Percentiles rank a stretch among this genome's conserved stretches.
phyloP scores from a whole-genome alignment of 2,329 filamentous ascomycete genomes.

The Thermothelomyces thermophilus region DNA sequence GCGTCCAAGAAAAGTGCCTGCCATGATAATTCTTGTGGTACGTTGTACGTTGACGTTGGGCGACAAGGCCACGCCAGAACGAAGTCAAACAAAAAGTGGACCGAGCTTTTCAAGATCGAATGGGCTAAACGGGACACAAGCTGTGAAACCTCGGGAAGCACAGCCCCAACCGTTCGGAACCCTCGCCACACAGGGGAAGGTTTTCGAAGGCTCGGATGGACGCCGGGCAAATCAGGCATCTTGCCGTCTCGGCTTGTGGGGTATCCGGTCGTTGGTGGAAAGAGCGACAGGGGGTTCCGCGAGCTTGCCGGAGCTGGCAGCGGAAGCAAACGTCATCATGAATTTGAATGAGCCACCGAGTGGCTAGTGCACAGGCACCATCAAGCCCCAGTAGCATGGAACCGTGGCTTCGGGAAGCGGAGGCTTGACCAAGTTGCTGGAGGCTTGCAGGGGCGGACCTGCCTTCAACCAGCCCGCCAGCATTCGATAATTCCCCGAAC shows the following conservation, averaged over 20 bases:
- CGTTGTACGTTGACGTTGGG: slow-evolving; percentile 5
- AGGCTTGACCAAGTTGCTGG: background rate
- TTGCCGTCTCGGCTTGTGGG: slow-evolving; percentile 10
- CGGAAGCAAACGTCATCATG: background rate
- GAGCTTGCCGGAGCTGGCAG: too few relatives aligned
- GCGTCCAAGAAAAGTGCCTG: too few relatives aligned
- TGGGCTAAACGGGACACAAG: too few relatives aligned
- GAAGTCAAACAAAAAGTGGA: slow-evolving; percentile 11
- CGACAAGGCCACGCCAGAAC: slow-evolving; percentile 13
- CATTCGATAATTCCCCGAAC: slow-evolving; percentile 12
- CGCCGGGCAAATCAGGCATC: background rate
- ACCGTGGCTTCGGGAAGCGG: slow-evolving; percentile 6
- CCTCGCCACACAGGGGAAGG: background rate
- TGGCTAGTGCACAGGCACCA: slow-evolving; percentile 9
- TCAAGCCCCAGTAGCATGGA: slow-evolving; percentile 17
- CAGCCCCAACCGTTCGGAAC: slow-evolving; percentile 1
- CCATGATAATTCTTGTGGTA: too few relatives aligned
- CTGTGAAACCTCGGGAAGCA: background rate
- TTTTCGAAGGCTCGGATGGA: background rate
- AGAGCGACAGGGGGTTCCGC: too few relatives aligned
- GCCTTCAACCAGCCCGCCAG: background rate
- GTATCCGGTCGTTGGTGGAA: too few relatives aligned
- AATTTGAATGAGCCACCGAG: slow-evolving; percentile 13
- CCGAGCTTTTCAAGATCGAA: too few relatives aligned
- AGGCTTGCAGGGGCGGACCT: slow-evolving; percentile 12